Conservation (phyloP, 805 yeast genomes). For the Scheffersomyces spartinae region DNA sequence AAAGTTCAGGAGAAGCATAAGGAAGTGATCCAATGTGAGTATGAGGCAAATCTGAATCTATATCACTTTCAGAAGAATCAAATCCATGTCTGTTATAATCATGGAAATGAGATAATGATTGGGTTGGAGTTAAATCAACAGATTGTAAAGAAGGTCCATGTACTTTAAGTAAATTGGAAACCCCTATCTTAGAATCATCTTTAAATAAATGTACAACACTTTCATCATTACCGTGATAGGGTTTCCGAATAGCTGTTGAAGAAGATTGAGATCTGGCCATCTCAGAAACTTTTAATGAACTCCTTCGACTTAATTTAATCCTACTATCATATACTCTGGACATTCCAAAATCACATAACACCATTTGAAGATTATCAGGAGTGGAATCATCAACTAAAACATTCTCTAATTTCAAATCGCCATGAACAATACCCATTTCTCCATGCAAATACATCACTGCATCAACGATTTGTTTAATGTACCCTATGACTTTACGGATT, state of each 20-base stretch:
- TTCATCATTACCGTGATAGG: conserved; percentile 23
- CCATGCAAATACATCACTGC: conserved; percentile 53
- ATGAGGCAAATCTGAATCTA: conserved; percentile 41
- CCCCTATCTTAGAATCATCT: conserved; percentile 23
- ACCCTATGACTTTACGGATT: conserved; percentile 18
- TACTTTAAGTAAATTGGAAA: conserved; percentile 12
- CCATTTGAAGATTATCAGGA: conserved; percentile 16
- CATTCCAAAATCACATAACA: conserved; percentile 91
- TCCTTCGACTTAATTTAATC: conserved; percentile 13
- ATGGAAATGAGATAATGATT: conserved; percentile 4
- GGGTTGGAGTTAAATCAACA: conserved; percentile 17
- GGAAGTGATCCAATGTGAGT: conserved; percentile 82
- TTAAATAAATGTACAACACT: conserved; percentile 10
- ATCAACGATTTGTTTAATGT: conserved; percentile 40
- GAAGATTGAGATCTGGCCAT: conserved; percentile 24
- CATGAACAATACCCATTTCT: conserved; percentile 53
- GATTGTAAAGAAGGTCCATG: conserved; percentile 26
- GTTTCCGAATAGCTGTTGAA: conserved; percentile 19
- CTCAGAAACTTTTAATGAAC: conserved; percentile 6
- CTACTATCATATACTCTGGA: no score
- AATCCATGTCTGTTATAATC: conserved; percentile 1
- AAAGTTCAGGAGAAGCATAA: conserved; percentile 82
- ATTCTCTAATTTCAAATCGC: conserved; percentile 76
- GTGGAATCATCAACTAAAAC: conserved; percentile 42
- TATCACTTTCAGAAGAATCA: conserved; percentile 6